Base-by-base conservation (phyloP, 208 protist species). In the Leishmania guyanensis region DNA sequence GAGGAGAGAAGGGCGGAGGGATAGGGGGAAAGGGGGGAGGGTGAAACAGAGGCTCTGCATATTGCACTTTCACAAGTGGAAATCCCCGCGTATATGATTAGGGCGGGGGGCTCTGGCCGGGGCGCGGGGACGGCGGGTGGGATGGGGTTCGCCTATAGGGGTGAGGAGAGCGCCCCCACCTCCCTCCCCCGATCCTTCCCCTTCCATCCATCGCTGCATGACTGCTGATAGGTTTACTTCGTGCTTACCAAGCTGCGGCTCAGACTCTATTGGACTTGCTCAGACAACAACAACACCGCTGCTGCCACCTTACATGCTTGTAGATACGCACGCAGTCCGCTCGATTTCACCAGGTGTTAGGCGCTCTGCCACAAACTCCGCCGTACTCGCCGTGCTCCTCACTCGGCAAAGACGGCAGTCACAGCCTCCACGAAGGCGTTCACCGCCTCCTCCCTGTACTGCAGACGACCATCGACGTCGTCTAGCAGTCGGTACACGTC, bases 401-500 rank as follows among this genome's bases (percentile, higher is more conserved):
- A 36, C 5, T 65, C 48, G 2, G 33, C 62, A 29, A 86, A 88
- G 48, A 88, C 75, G 8, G 54, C 75, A 9, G 64, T 82, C 70
- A 95, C 77, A 54, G 82, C 84, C 71, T 92, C 81, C 65, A 92
- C 89, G 33, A 95, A 83, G 58, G 80, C 78, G 16, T 58, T 77
- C 22, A 90, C 77, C 46, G 82, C 79, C 80, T 88, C 90, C 60
- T 94, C 92, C 71, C 86, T 80, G 48, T 86, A 75, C 26, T 77
- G 84, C 65, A 90, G 76, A 16, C 86, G 78, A 33, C 82, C 73
- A 17, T 91, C 86, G 14, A 96, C 58, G 50, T 89, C 76, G n/a
- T 96, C 91, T 46, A 96, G 53, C 58, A 95, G 65, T 22, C 89
- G 89, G 73, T 93, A 89, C 71, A 96, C 86, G 29, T 96, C 89